These are phyloP conservation scores for Lepiota brunneoincarnata DNA, from an alignment of 768 basidiomycete genomes.

Conservation along the genomic window DNA sequence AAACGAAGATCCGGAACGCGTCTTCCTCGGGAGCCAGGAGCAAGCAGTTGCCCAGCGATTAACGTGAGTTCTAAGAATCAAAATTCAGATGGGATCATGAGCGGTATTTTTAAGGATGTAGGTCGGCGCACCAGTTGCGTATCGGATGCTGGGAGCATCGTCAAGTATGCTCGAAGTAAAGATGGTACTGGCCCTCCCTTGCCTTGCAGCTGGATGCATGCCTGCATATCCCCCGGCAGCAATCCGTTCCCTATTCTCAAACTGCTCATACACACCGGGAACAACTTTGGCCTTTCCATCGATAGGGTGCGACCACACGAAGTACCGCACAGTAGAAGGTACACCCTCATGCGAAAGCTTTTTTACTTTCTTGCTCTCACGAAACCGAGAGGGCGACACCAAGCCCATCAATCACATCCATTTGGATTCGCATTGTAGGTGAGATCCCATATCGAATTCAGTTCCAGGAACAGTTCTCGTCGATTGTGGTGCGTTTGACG, in stretches of 20 bases:
- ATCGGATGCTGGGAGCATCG: slow-evolving; percentile 84
- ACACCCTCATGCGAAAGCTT: slow-evolving; percentile 76
- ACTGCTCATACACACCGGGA: slow-evolving; percentile 30
- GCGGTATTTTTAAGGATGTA: neutral
- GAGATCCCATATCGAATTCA: slow-evolving; percentile 52
- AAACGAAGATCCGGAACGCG: slow-evolving; percentile 88
- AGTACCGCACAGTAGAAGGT: slow-evolving; percentile 78
- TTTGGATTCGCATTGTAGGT: slow-evolving; percentile 71
- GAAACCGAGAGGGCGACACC: slow-evolving; percentile 56
- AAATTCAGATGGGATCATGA: slow-evolving; percentile 4
- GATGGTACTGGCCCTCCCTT: slow-evolving; percentile 55
- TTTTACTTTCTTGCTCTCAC: slow-evolving; percentile 78
- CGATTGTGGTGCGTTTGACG: neutral
- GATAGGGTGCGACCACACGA: slow-evolving; percentile 82
- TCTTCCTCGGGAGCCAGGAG: slow-evolving; percentile 82
- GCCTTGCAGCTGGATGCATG: slow-evolving; percentile 53
- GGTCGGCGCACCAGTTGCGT: slow-evolving; percentile 49
- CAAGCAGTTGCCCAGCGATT: slow-evolving; percentile 70
- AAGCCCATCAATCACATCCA: slow-evolving; percentile 70
- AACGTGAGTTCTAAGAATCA: slow-evolving; percentile 53
- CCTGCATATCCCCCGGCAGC: slow-evolving; percentile 46
- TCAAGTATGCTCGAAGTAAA: slow-evolving; percentile 69
- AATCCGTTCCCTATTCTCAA: slow-evolving; percentile 42
- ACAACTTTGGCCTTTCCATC: slow-evolving; percentile 73
- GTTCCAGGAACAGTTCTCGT: slow-evolving; percentile 23